Evolutionary conservation across 306 rosid genomes (phyloP).

Genomic region (Lathyrus aphaca): DNA sequence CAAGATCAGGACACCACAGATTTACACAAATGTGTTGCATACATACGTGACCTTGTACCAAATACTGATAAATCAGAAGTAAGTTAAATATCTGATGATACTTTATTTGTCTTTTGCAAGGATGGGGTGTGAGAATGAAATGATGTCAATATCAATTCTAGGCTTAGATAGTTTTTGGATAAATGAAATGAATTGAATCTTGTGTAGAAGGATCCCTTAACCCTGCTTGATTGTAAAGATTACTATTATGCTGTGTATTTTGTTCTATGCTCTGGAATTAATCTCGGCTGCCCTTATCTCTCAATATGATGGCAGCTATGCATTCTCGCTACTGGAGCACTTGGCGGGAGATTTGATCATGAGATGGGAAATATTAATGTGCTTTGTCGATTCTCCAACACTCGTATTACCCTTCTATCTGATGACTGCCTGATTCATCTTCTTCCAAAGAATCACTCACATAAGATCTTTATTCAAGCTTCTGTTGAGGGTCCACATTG

Average conservation of each 20-base stretch:
- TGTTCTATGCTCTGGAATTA: background rate
- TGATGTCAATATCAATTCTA: background rate
- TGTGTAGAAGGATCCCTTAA: background rate
- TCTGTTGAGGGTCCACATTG: slow-evolving; percentile 92
- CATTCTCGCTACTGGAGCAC: slow-evolving; percentile 90
- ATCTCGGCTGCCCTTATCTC: slow-evolving; percentile 4
- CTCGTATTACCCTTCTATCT: slow-evolving; percentile 74
- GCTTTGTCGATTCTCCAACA: slow-evolving; percentile 66
- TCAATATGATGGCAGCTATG: slow-evolving; percentile 59
- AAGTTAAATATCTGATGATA: slow-evolving; percentile 43
- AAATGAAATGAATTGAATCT: slow-evolving; percentile 23
- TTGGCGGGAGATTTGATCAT: slow-evolving; percentile 98
- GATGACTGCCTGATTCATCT: slow-evolving; percentile 86
- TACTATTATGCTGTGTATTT: slow-evolving; percentile 17
- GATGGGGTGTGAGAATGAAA: slow-evolving; percentile 4
- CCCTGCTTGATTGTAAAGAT: slow-evolving; percentile 15
- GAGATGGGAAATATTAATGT: slow-evolving; percentile 93
- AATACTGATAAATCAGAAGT: slow-evolving; percentile 58
- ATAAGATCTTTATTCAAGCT: slow-evolving; percentile 73
- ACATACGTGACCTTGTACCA: slow-evolving; percentile 56
- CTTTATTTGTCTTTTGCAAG: slow-evolving; percentile 17
- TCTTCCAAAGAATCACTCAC: slow-evolving; percentile 69
- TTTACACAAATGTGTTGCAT: slow-evolving; percentile 80
- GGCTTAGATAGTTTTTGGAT: slow-evolving; percentile 23
- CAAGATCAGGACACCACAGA: slow-evolving; percentile 95